Evolutionary conservation across 306 rosid genomes (phyloP).

Genomic region (Cucumis hystrix): DNA sequence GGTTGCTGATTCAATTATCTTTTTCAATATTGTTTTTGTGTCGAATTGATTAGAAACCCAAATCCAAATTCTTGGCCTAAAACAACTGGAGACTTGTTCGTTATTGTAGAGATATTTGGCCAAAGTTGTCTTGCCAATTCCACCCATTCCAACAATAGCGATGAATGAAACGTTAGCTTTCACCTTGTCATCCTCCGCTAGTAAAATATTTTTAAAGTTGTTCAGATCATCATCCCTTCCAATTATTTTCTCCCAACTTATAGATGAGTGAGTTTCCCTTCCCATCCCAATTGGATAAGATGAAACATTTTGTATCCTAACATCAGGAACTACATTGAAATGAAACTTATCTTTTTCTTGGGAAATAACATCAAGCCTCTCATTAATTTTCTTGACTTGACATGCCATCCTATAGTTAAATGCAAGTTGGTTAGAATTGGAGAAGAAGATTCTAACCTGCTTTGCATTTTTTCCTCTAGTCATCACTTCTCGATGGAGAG

Average conservation of each 20-base stretch:
- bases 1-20: constrained; percentile 19
- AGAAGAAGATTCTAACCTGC: too few species aligned
- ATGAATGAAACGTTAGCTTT: background rate
- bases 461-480: too few species aligned
- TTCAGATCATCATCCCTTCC: background rate
- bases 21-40: too few species aligned
- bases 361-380: too few species aligned
- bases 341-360: too few species aligned
- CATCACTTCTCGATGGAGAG: too few species aligned
- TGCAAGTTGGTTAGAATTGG: too few species aligned
- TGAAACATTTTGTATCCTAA: too few species aligned
- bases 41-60: constrained; percentile 15
- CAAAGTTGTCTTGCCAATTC: constrained; percentile 30
- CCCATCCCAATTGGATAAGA: too few species aligned
- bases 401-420: too few species aligned
- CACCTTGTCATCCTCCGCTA: background rate
- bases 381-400: too few species aligned
- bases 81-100: constrained; percentile 3
- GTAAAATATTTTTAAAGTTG: background rate
- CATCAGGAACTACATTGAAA: too few species aligned
- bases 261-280: background rate
- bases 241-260: background rate
- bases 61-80: constrained; percentile 35
- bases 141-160: background rate
- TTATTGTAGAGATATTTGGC: constrained; percentile 35